A percentile compares a stretch with the other conserved stretches of the same genome.
Evolutionary conservation across 495 filamentous ascomycete species (phyloP).

Genomic region (Acidiella bohemica): DNA sequence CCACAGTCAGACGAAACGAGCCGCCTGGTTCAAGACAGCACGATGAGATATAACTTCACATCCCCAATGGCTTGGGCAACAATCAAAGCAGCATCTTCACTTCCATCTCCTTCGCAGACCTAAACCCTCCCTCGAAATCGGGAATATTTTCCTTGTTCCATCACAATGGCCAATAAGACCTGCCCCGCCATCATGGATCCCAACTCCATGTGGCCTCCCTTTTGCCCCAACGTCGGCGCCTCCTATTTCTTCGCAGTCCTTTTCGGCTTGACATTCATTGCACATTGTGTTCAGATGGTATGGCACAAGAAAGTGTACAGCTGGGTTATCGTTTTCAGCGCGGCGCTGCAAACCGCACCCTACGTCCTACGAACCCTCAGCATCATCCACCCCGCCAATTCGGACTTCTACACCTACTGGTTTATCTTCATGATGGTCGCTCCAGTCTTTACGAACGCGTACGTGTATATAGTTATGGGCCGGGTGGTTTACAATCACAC

Average conservation of each 20-base stretch:
- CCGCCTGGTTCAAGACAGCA: too few relatives aligned
- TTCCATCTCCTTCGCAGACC: too few relatives aligned
- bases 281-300: constrained; percentile 7
- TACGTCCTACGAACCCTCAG: constrained; percentile 7
- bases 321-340: constrained; percentile 6
- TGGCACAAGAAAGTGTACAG: constrained; percentile 6
- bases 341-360: constrained; percentile 6
- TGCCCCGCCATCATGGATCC: too few relatives aligned
- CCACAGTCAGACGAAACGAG: too few relatives aligned
- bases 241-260: constrained; percentile 11
- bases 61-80: too few relatives aligned
- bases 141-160: too few relatives aligned
- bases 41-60: too few relatives aligned
- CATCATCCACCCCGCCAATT: constrained; percentile 1
- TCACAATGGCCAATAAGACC: too few relatives aligned
- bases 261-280: constrained; percentile 11
- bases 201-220: too few relatives aligned
- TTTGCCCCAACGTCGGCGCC: constrained; percentile 8
- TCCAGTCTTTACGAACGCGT: constrained; percentile 14
- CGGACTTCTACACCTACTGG: constrained; percentile 3
- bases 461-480: constrained; percentile 11
- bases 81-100: too few relatives aligned
- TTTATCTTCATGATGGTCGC: constrained; percentile 13
- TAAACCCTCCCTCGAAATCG: too few relatives aligned
- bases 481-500: constrained; percentile 15